Evolutionary conservation across 2,329 filamentous ascomycete genomes (phyloP).

Genomic region (Magnaporthales sp.): DNA sequence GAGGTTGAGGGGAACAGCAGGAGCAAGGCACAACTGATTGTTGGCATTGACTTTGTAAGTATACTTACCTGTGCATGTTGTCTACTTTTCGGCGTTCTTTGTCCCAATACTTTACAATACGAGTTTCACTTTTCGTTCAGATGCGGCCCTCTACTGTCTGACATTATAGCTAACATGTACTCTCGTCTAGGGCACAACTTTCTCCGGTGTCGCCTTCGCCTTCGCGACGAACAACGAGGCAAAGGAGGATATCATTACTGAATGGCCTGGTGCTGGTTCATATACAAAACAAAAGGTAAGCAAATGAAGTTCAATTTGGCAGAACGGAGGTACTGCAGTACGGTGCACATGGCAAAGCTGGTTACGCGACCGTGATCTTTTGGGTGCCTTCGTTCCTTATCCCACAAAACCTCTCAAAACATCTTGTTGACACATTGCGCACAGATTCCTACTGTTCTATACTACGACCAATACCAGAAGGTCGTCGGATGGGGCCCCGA

Average conservation of each 20-base stretch:
- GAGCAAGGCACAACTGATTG: slow-evolving; percentile 94
- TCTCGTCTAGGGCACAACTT: slow-evolving; percentile 72
- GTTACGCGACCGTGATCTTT: slow-evolving; percentile 7
- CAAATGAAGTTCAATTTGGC: neutral
- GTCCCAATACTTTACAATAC: too few species aligned
- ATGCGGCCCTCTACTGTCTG: neutral
- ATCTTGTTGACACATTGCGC: neutral
- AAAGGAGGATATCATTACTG: slow-evolving; percentile 97
- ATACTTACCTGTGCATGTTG: neutral
- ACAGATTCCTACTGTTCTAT: slow-evolving; percentile 96
- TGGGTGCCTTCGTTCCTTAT: neutral
- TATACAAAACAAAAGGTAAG: slow-evolving; percentile 96
- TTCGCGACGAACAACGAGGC: slow-evolving; percentile 97
- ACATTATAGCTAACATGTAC: neutral
- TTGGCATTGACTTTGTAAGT: slow-evolving; percentile 95
- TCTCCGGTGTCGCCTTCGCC: slow-evolving; percentile 93
- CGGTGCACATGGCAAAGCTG: slow-evolving; percentile 8
- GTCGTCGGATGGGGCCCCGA: slow-evolving; percentile 99
- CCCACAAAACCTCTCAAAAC: neutral
- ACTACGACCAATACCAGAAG: slow-evolving; percentile 99
- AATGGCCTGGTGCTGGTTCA: slow-evolving; percentile 96
- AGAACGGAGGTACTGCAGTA: too few species aligned
- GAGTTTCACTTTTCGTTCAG: too few species aligned
- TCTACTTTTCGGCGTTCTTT: too few species aligned
- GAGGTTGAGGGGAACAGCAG: slow-evolving; percentile 84